Evolutionary conservation across 441 rosid genomes (phyloP).

Genomic region (Hura crepitans): DNA sequence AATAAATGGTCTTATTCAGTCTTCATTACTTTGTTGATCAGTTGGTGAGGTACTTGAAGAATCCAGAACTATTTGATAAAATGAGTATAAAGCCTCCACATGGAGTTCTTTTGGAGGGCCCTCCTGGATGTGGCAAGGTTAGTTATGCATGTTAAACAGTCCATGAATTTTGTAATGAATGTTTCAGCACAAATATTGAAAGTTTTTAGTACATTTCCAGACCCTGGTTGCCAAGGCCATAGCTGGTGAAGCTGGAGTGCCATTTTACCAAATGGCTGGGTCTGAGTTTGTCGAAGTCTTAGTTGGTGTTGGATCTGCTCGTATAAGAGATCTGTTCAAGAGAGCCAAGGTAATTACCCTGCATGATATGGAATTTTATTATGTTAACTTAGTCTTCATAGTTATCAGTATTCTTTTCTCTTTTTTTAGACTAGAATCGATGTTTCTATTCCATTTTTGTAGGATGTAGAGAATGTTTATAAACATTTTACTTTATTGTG

Average conservation of each 20-base stretch:
- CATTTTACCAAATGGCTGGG: slow-evolving; percentile 98
- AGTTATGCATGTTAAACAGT: slow-evolving; percentile 22
- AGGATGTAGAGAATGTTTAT: not conserved
- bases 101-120: slow-evolving; percentile 95
- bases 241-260: slow-evolving; percentile 98
- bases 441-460: not conserved
- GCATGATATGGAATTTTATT: not conserved
- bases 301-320: slow-evolving; percentile 97
- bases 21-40: slow-evolving; percentile 29
- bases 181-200: slow-evolving; percentile 16
- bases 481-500: not conserved
- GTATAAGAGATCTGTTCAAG: slow-evolving; percentile 92
- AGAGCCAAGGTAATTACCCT: slow-evolving; percentile 73
- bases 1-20: slow-evolving; percentile 14
- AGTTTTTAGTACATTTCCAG: slow-evolving; percentile 37
- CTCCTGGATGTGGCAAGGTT: slow-evolving; percentile 98
- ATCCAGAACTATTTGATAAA: slow-evolving; percentile 90
- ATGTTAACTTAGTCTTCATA: slow-evolving; percentile 8
- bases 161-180: slow-evolving; percentile 9
- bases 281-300: slow-evolving; percentile 95
- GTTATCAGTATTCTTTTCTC: not conserved
- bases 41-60: slow-evolving; percentile 94
- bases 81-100: slow-evolving; percentile 96
- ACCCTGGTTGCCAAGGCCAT: slow-evolving; percentile 95
- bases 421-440: not conserved